Percentiles rank a stretch among this genome's conserved stretches.
phyloP scores from a whole-genome alignment of 2,329 filamentous ascomycete species.

The Ceratocystis lukuohia region DNA sequence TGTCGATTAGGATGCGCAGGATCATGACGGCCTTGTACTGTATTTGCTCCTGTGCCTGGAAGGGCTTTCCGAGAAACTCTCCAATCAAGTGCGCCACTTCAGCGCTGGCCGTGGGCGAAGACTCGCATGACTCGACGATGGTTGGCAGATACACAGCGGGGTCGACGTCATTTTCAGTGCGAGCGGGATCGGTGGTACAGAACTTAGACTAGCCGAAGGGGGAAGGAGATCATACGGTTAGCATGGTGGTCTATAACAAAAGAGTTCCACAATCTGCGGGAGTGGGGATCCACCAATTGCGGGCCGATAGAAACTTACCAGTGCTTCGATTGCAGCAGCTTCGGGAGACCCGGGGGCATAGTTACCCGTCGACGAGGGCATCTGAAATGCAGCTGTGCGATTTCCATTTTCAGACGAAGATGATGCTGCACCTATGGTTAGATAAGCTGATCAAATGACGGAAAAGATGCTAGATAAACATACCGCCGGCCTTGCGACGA shows the following conservation, averaged over 20 bases:
- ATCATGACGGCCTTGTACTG: slow-evolving; percentile 98
- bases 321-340: slow-evolving; percentile 14
- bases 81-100: slow-evolving; percentile 70
- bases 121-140: slow-evolving; percentile 91
- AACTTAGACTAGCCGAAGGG: slow-evolving; percentile 10
- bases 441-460: not conserved
- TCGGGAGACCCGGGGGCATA: slow-evolving; percentile 16
- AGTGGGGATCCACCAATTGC: not conserved
- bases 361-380: slow-evolving; percentile 4
- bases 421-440: not conserved
- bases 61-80: slow-evolving; percentile 65
- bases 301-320: slow-evolving; percentile 7
- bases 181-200: slow-evolving; percentile 15
- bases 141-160: slow-evolving; percentile 85
- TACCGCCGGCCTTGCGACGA: slow-evolving; percentile 14
- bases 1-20: slow-evolving; percentile 78
- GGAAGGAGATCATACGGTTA: not conserved
- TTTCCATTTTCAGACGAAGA: not conserved
- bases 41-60: slow-evolving; percentile 49
- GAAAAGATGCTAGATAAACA: not conserved
- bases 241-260: not conserved
- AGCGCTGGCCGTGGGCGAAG: slow-evolving; percentile 70
- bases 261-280: not conserved
- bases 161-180: slow-evolving; percentile 32
- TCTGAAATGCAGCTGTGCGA: not conserved